Conservation (phyloP, 805 yeast genomes). For the Candida sonorensis region DNA sequence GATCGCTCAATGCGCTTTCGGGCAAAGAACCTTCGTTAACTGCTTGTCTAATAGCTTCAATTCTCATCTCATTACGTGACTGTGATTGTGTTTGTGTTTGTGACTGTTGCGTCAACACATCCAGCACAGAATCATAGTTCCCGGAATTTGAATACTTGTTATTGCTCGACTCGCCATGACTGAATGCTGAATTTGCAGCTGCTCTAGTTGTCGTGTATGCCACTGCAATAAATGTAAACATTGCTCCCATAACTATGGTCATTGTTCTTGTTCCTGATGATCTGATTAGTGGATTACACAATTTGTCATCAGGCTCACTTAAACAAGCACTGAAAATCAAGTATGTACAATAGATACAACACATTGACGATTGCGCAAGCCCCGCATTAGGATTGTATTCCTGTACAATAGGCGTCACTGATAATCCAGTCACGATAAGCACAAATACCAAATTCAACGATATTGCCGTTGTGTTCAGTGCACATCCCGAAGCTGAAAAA, state of each 20-base stretch:
- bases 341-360: slow-evolving; percentile 87
- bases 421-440: slow-evolving; percentile 56
- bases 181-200: slow-evolving; percentile 71
- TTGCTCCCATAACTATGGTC: slow-evolving; percentile 81
- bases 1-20: slow-evolving; percentile 79
- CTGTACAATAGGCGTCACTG: slow-evolving; percentile 79
- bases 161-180: slow-evolving; percentile 25
- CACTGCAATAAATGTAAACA: slow-evolving; percentile 89
- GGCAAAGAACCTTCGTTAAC: slow-evolving; percentile 96
- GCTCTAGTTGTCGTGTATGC: slow-evolving; percentile 98
- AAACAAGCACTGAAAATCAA: slow-evolving; percentile 88
- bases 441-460: slow-evolving; percentile 66
- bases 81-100: slow-evolving; percentile 39
- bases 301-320: slow-evolving; percentile 90
- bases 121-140: slow-evolving; percentile 37
- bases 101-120: slow-evolving; percentile 42
- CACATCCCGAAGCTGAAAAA: slow-evolving; percentile 77
- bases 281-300: slow-evolving; percentile 87
- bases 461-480: slow-evolving; percentile 85
- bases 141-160: too few species aligned
- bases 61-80: slow-evolving; percentile 62
- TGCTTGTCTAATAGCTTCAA: slow-evolving; percentile 85
- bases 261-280: slow-evolving; percentile 86
- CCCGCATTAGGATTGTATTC: slow-evolving; percentile 95
- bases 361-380: slow-evolving; percentile 94